Percentiles rank a stretch among this genome's conserved stretches.
phyloP scores from a whole-genome alignment of 108 stramenopile genomes.

The Nitzschia palea region DNA sequence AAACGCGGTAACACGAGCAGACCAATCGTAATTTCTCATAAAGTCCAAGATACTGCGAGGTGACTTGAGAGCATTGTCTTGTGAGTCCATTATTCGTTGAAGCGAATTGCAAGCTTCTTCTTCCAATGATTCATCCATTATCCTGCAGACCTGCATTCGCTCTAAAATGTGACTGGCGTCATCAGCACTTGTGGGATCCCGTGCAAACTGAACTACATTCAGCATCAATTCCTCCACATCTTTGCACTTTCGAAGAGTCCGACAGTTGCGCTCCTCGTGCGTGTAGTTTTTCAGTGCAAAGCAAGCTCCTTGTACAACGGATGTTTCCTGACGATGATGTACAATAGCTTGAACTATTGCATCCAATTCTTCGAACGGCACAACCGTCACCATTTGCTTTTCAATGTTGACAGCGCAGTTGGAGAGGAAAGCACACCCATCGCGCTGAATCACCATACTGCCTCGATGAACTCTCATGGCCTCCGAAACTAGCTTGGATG shows the following conservation, averaged over 20 bases:
- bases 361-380: conserved; percentile 15
- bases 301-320: conserved; percentile 31
- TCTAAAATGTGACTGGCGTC: conserved; percentile 28
- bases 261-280: conserved; percentile 39
- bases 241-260: conserved; percentile 22
- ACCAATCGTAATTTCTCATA: conserved; percentile 25
- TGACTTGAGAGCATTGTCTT: neutral
- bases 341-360: conserved; percentile 26
- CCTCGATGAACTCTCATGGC: conserved; percentile 32
- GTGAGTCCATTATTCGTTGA: neutral
- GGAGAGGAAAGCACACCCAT: conserved; percentile 42
- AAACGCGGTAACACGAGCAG: neutral
- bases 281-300: conserved; percentile 52
- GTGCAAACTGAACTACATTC: conserved; percentile 2
- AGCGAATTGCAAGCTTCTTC: conserved; percentile 21
- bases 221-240: conserved; percentile 17
- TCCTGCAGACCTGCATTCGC: conserved; percentile 17
- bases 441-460: conserved; percentile 26
- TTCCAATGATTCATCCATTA: conserved; percentile 32
- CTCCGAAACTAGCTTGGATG: conserved; percentile 7
- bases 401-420: conserved; percentile 39
- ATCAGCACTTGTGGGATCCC: conserved; percentile 5
- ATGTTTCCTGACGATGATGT: conserved; percentile 16
- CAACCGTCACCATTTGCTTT: conserved; percentile 30
- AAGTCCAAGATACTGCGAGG: conserved; percentile 10